Conservation (phyloP, 768 basidiomycete species). For the Phylloporus rhodoxanthus region DNA sequence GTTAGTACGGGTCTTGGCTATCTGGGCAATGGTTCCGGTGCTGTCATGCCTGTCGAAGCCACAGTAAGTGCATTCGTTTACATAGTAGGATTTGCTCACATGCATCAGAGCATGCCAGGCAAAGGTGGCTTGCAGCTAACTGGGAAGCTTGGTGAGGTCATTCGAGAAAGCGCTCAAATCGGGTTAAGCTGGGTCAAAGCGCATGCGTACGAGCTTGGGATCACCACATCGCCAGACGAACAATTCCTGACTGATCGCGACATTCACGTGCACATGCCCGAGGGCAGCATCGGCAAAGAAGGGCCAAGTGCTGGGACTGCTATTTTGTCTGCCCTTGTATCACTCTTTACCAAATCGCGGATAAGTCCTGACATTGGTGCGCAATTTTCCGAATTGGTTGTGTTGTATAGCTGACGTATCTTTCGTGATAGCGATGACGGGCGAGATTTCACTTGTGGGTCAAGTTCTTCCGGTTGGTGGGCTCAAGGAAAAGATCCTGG, state of each 20-base stretch:
- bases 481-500: conserved; percentile 92
- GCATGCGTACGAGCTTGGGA: conserved; percentile 84
- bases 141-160: conserved; percentile 97
- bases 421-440: conserved; percentile 77
- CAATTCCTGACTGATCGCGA: conserved; percentile 82
- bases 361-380: conserved; percentile 84
- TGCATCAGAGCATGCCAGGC: conserved; percentile 82
- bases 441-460: conserved; percentile 93
- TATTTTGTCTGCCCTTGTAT: conserved; percentile 85
- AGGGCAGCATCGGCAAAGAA: conserved; percentile 89
- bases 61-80: conserved; percentile 48
- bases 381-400: conserved; percentile 20
- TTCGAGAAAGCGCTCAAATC: conserved; percentile 93
- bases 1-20: conserved; percentile 95
- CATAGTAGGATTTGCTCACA: not conserved
- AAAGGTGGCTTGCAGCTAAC: conserved; percentile 90
- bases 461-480: conserved; percentile 96
- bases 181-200: conserved; percentile 89
- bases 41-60: conserved; percentile 96
- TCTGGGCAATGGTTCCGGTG: conserved; percentile 91
- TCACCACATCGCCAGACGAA: conserved; percentile 64
- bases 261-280: conserved; percentile 96
- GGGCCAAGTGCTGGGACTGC: conserved; percentile 97
- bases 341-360: conserved; percentile 79
- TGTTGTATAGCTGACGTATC: not conserved